Conservation (phyloP, 345 rosid species). For the Heritiera fomes region DNA sequence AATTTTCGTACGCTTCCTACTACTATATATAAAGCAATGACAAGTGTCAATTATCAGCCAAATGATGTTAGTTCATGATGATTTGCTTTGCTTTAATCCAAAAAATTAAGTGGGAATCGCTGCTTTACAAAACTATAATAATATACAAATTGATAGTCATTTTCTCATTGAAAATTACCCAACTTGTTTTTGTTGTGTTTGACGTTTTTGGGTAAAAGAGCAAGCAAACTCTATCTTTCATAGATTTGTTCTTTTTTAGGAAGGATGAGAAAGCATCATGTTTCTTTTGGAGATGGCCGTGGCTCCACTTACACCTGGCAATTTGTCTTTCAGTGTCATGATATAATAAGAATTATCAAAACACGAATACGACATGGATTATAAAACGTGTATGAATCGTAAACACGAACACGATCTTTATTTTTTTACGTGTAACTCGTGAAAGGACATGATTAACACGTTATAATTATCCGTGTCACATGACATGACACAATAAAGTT, state of each 20-base stretch:
- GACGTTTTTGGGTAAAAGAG: not conserved
- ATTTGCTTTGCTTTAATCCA: not conserved
- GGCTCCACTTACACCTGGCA: not conserved
- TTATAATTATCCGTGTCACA: too few species aligned
- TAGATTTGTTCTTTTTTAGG: not conserved
- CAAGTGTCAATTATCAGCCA: conserved; percentile 46
- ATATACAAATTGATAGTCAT: not conserved
- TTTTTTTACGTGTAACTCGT: too few species aligned
- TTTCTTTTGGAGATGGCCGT: not conserved
- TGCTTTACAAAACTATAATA: not conserved
- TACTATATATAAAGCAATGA: conserved; percentile 22
- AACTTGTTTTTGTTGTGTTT: not conserved
- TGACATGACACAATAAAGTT: too few species aligned
- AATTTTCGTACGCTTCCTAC: not conserved
- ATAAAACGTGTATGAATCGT: too few species aligned
- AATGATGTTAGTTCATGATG: conserved; percentile 26
- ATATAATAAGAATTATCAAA: too few species aligned
- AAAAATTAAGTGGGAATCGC: not conserved
- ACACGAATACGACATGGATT: too few species aligned
- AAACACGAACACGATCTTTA: too few species aligned
- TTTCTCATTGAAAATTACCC: not conserved
- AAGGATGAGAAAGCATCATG: not conserved
- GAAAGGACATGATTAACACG: too few species aligned
- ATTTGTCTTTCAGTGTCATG: too few species aligned
- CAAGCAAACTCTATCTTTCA: not conserved